Conservation (phyloP, 176 grass and related monocot genomes). For the Oryza australiensis region DNA sequence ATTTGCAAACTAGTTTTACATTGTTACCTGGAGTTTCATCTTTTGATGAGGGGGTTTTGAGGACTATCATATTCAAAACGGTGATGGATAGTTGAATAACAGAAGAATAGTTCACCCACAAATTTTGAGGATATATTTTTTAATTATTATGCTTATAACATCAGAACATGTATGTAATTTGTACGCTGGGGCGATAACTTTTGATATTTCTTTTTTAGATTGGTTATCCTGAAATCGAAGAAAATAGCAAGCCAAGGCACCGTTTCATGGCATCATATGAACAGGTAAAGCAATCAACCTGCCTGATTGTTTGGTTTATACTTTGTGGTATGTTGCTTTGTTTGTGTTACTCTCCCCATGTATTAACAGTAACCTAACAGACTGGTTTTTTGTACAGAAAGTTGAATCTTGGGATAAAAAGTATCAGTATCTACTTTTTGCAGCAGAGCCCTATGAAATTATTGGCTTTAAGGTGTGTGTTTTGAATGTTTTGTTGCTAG, state of each 20-base stretch:
- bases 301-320: background rate
- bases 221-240: conserved; percentile 95
- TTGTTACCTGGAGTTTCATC: conserved; percentile 1
- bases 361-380: conserved; percentile 18
- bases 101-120: background rate
- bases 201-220: conserved; percentile 54
- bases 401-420: conserved; percentile 82
- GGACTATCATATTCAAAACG: background rate
- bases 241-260: conserved; percentile 84
- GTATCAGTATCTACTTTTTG: conserved; percentile 92
- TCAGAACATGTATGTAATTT: background rate
- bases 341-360: background rate
- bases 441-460: conserved; percentile 91
- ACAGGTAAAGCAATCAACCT: conserved; percentile 56
- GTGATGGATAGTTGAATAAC: background rate
- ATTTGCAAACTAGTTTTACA: background rate
- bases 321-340: conserved; percentile 1
- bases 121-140: background rate
- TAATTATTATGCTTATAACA: background rate
- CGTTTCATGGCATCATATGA: conserved; percentile 98
- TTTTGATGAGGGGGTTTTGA: background rate
- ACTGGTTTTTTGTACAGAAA: conserved; percentile 52
- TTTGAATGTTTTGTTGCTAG: background rate
- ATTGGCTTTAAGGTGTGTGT: conserved; percentile 77
- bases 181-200: conserved; percentile 8